Base-by-base conservation (phyloP, 768 basidiomycete species). In the Mycena olivaceomarginata region DNA sequence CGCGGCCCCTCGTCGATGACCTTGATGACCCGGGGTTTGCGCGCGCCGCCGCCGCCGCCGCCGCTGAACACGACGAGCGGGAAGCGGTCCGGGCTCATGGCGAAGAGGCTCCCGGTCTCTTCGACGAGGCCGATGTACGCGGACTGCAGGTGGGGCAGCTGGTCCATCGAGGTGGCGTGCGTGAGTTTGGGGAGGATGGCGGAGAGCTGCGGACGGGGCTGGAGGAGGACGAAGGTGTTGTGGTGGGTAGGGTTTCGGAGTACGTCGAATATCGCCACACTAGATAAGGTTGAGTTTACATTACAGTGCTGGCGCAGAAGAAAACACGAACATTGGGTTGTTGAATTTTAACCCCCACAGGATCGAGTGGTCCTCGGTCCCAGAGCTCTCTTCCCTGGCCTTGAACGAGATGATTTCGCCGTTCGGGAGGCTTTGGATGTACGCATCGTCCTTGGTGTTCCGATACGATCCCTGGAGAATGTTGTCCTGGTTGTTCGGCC, bases 401-500 rank as follows among this genome's bases (percentile, higher is more conserved):
- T 89, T 93, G 87, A 98, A 96, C 4, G 94, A 92, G 74, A 96
- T 89, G 64, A 97, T 89, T 77, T 94, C 91, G 40, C 97, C 97
- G 45, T 92, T 94, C 11, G 96, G 93, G 4, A 95, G 88, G 39
- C 94, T 91, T 80, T 97, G 96, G 59, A 97, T 91, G 84, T 98
- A 98, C 39, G 89, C 86, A 75, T 94, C 91, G 83, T 98, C 97
- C 51, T 93, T 92, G 2, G 96, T 94, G 48, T 90, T 93, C 9
- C 89, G 90, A 87, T 98, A 99, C 12, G 91, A 83, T 6, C 92
- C 86, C 82, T 98, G 97, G 15, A 93, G 81, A 10, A 90, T 86
- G 78, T 91, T 92, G 83, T 98, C 96, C 84, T 94, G 93, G 82
- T 95, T 97, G 83, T 98, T 98, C 7, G 98, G 97, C 0, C 97